Base-by-base conservation (phyloP, 1,284 basidiomycete genomes). In the Puccinia polysora region DNA sequence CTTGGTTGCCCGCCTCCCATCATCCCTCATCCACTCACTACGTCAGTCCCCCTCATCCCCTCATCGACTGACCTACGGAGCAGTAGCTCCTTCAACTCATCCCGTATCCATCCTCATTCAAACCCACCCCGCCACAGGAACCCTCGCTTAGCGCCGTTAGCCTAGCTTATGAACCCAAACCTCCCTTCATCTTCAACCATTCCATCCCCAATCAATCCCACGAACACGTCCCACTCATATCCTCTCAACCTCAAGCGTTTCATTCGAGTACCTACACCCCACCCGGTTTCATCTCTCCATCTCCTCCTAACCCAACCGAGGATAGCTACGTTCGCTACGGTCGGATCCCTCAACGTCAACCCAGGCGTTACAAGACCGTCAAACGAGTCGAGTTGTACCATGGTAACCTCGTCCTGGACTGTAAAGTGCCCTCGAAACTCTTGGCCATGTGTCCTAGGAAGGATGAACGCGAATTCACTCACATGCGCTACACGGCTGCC, bases 401-500 rank as follows among this genome's bases (percentile, higher is more conserved):
- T 75, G 92, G 92, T 2, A 93, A 96, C 80, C 86, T 94, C 62
- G 90, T 96, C 1, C 83, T 93, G 45, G 92, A 96, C 80, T 86
- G 87, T 34, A 85, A 88, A 0, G 90, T 95, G 1, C 92, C 92
- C 0, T 85, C 87, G 12, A 92, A 91, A 79, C 83, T 95, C 30
- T 83, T 95, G 23, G 86, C 90, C 73, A 86, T 90, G 83, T 90
- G 89, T 75, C 82, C 85, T 1, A 36, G 59, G 6, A 63, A 63
- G 30, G 45, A 63, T 65, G 90, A 91, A 74, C 86, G 89, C 73
- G 95, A 98, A 81, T 95, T 93, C 80, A 91, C 90, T 1, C 89
- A 93, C 80, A 91, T 97, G 90, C 86, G 94, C 6, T 93, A 94
- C 81, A 88, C 88, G 1, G 91, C 91, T 0, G 90, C 89, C n/a